Conservation (phyloP, 148 eudicot species). For the Vaccinium darrowii region DNA sequence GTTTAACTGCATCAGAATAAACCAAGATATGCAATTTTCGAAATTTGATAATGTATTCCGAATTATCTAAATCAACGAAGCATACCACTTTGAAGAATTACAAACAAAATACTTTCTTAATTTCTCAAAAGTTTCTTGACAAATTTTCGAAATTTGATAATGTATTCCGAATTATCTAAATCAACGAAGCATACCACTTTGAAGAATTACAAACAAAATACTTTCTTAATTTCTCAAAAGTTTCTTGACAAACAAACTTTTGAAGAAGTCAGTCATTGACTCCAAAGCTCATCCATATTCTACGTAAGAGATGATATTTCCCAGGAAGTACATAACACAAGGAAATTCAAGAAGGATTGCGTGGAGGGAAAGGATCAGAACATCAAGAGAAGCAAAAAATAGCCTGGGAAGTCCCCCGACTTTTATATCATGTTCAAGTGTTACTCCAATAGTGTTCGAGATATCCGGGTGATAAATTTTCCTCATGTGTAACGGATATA, state of each 20-base stretch:
- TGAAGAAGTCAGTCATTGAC: neutral
- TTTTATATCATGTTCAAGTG: too few species aligned
- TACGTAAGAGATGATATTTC: neutral
- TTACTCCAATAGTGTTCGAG: too few species aligned
- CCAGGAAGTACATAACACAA: neutral
- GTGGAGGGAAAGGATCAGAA: neutral
- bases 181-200: neutral
- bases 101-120: neutral
- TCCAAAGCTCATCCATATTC: neutral
- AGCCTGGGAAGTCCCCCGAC: neutral
- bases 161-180: neutral
- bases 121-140: neutral
- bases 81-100: neutral
- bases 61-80: neutral
- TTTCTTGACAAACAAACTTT: neutral
- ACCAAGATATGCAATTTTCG: neutral
- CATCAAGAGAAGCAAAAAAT: neutral
- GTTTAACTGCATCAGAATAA: slow-evolving; percentile 8
- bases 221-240: neutral
- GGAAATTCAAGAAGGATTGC: neutral
- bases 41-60: neutral
- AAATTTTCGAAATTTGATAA: neutral
- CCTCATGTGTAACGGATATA: too few species aligned
- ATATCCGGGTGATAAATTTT: too few species aligned
- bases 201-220: neutral